Evolutionary conservation across 2,329 filamentous ascomycete genomes (phyloP), one percentile per base, ranked within the genome.

Genomic region (Madurella mycetomatis): DNA sequence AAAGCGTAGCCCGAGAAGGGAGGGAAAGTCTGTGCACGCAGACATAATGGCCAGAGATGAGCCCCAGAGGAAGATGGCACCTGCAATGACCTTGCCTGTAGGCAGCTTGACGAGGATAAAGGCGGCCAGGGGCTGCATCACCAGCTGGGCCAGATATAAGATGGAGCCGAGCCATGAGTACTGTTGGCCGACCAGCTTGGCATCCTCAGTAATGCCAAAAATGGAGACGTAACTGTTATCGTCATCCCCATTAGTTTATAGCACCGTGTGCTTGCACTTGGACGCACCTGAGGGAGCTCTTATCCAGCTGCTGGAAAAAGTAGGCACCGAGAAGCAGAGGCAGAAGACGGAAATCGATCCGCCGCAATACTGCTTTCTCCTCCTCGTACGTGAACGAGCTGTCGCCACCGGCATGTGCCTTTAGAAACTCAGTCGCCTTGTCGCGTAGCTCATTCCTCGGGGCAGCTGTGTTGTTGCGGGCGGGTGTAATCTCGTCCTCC

Each of bases 101-200:
- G 79, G 81, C 0, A 80, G 60, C 59, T 79, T 78, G 30, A 81
- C 78, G 0, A 82, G 71, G 4, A 80, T 61, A 52, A 73, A 74
- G 0, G 81, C 79, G 4, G 80, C 73, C 0, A 80, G 67, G 1
- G 80, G 78, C 61, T 84, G 81, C 71, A 82, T 78, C 12, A 81
- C 69, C 9, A 84, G 73, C 63, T 83, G 80, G 1, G 80, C 80
- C n/a, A 83, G 69, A 61, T 81, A 85, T 13, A 85, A 70, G 49
- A 85, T 77, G 1, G 80, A 83, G 0, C 81, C 79, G 0, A 85
- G 76, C 81, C 81, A 85, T 1, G 81, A 84, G 60, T 72, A 76
- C 51, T 81, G 69, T 32, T 72, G 65, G 16, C 72, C 76, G n/a
- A 71, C 66, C 8, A 80, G 70, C 32, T 76, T 61, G 0, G 76